Evolutionary conservation across 768 basidiomycete species (phyloP).

Genomic region (Mycena polygramma): DNA sequence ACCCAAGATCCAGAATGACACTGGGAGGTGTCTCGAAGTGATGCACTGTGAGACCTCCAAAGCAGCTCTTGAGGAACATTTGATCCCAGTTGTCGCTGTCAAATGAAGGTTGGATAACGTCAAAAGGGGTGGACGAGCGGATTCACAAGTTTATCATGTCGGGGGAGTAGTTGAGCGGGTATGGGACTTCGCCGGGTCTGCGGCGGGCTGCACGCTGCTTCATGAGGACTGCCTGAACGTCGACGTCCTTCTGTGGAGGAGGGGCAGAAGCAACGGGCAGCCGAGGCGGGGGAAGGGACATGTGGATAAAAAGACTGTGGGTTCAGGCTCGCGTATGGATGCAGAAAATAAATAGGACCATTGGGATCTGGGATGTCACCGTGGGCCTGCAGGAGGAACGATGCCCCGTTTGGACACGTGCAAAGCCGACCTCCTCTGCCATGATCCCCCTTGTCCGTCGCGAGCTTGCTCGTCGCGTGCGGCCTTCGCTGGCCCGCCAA

Average conservation of each 20-base stretch:
- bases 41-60: slow-evolving; percentile 64
- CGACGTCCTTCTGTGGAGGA: slow-evolving; percentile 58
- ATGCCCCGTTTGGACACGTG: not conserved
- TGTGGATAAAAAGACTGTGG: slow-evolving; percentile 24
- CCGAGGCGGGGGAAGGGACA: slow-evolving; percentile 24
- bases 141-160: slow-evolving; percentile 69
- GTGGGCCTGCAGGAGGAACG: not conserved
- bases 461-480: slow-evolving; percentile 25
- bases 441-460: slow-evolving; percentile 50
- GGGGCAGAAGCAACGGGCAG: slow-evolving; percentile 40
- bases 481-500: slow-evolving; percentile 37
- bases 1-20: slow-evolving; percentile 76
- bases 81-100: slow-evolving; percentile 79
- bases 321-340: slow-evolving; percentile 9
- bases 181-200: slow-evolving; percentile 64
- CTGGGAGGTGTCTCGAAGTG: slow-evolving; percentile 64
- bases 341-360: slow-evolving; percentile 30
- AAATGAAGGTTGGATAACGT: slow-evolving; percentile 27
- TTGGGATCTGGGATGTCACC: slow-evolving; percentile 1
- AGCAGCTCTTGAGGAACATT: slow-evolving; percentile 69
- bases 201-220: slow-evolving; percentile 54
- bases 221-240: slow-evolving; percentile 61
- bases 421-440: not conserved
- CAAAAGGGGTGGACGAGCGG: slow-evolving; percentile 28
- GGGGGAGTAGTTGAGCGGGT: slow-evolving; percentile 65